Evolutionary conservation across 768 basidiomycete species (phyloP), one percentile per base, ranked within the genome.

Genomic region (Bullera alba): DNA sequence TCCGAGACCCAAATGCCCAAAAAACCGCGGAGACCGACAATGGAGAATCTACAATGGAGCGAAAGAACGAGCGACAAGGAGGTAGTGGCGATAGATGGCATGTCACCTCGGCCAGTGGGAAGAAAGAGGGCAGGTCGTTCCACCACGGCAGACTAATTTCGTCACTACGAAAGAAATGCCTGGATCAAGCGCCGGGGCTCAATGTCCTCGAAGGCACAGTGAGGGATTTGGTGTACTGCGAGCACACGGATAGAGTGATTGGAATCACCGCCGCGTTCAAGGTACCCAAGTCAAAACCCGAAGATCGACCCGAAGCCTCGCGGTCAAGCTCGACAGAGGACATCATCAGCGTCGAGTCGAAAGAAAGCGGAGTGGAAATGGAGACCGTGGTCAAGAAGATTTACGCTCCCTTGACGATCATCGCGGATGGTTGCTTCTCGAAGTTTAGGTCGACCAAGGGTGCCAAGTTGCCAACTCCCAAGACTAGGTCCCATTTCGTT

Each of bases 401-500:
- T 62, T 78, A 76, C 51, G 90, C 87, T 0, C 82, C 85, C 57
- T 71, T 99, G 44, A 86, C 89, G 38, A 75, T 97, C 67, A 75
- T 96, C 51, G 90, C 92, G 3, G 93, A 99, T 68, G 93, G 93
- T 0, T 95, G 89, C 71, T 87, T 87, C 74, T 92, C 88, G 3
- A 95, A 92, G 65, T 92, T 99, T 77, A 79, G 93, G 43, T 27
- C 36, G 2, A 43, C 44, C 1, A 56, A 53, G 3, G 55, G 53
- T 7, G 46, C 50, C 15, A 48, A 53, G 19, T 32, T 60, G 1
- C 63, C 61, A 2, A 51, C 44, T 17, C 61, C 67, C 0, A 56
- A 74, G 3, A 81, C 82, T 19, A 81, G 79, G 53, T 83, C 84
- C 46, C 80, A 90, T 71, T 97, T 96, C 65, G 78, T 91, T 53